A percentile compares a stretch with the other conserved stretches of the same genome.
phyloP scores from a whole-genome alignment of 441 rosid species.

The Breynia disticha region DNA sequence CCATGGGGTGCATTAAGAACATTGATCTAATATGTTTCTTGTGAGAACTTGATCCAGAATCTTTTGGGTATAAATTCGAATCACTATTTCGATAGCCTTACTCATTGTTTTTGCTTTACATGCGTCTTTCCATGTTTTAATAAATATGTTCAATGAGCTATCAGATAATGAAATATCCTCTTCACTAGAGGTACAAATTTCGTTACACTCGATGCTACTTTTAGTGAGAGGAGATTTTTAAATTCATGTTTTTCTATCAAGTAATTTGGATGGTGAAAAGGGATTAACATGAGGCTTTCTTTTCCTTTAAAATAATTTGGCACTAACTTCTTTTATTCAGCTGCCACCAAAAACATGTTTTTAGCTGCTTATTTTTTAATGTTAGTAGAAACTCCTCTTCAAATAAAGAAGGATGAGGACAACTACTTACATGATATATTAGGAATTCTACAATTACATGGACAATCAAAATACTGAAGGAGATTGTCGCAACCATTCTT shows the following conservation, averaged over 20 bases:
- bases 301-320: constrained; percentile 27
- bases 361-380: constrained; percentile 29
- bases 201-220: constrained; percentile 19
- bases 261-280: constrained; percentile 34
- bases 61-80: constrained; percentile 37
- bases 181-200: constrained; percentile 21
- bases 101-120: constrained; percentile 48
- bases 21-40: constrained; percentile 32
- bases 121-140: constrained; percentile 78
- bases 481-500: too few species aligned
- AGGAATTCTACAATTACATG: constrained; percentile 19
- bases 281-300: constrained; percentile 36
- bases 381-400: constrained; percentile 87
- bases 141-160: constrained; percentile 44
- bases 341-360: constrained; percentile 22
- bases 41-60: constrained; percentile 20
- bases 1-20: constrained; percentile 48
- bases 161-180: constrained; percentile 40
- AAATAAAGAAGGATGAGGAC: constrained; percentile 92
- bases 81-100: constrained; percentile 67
- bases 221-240: constrained; percentile 18
- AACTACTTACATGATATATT: constrained; percentile 41
- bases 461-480: too few species aligned
- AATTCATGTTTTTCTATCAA: constrained; percentile 22
- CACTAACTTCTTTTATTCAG: constrained; percentile 12